Conservation (phyloP, 176 grass and related monocot genomes). For the Sorghum bicolor region Sorghum_bicolor_NCBIv3 NC_012871.2:69517001-69517500, state of each 20-base stretch:
- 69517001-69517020: not conserved
- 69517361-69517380: conserved; percentile 20
- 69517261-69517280: conserved; percentile 81
- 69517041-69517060: not conserved
- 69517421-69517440: not conserved
- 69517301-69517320: conserved; percentile 64
- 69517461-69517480: conserved; percentile 63
- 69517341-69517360: conserved; percentile 87
- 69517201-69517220: conserved; percentile 27
- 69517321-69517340: conserved; percentile 53
- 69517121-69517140: conserved; percentile 65
- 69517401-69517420: not conserved
- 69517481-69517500: conserved; percentile 38
- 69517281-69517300: conserved; percentile 51
- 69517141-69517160: conserved; percentile 29
- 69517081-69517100: conserved; percentile 57
- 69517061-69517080: not conserved
- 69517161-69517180: conserved; percentile 71
- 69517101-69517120: conserved; percentile 64
- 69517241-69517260: conserved; percentile 75
- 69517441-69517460: not conserved
- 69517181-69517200: conserved; percentile 16
- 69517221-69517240: conserved; percentile 40
- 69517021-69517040: not conserved
- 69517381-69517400: not conserved